Base-by-base conservation (phyloP, 73 alveolate species). In the Paramecium octaurelia region DNA sequence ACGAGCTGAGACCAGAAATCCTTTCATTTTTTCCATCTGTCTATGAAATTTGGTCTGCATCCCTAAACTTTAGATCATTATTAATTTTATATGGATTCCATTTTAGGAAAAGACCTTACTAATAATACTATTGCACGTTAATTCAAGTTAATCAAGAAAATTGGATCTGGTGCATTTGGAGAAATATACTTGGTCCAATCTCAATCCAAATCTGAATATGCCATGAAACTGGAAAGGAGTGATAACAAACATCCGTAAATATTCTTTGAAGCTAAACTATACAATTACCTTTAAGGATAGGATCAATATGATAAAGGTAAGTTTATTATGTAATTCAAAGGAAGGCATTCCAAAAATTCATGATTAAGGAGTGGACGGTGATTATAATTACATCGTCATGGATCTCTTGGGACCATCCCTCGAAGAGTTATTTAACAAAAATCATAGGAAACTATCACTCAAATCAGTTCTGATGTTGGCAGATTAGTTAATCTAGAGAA, bases 381-480 rank as follows among this genome's bases (percentile, higher is more conserved):
- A 95, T 54, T 95, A 94, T 71, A 96, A 96, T 89, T 92, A 94
- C 86, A 93, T 96, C 94, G 98, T 96, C 24, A 96, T 96, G 96
- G 98, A 96, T 54, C 90, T 96, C 71, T 93, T 98, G 60, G 99
- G 99, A 4, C 98, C 99, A 12, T 93, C 97, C 29, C 91, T 98
- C 35, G 99, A 97, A 57, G 97, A 95, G 68, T 92, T 96, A 31
- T 97, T 97, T 73, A 92, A 92, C 46, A 95, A 92, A 60, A 95
- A 95, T 36, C 92, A 86, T 60, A 70, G 93, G n/a, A 68, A 86
- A 24, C 69, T 92, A 27, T 48, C 89, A 31, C 80, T 85, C 3
- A 75, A 92, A 50, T 85, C 95, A 5, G 94, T 93, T 86, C 87
- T 80, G 2, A 80, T 80, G 91, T 1, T 80, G 1, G 94, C 85